phyloP scores from a whole-genome alignment of 208 protist genomes.

The Novymonas esmeraldas region DNA sequence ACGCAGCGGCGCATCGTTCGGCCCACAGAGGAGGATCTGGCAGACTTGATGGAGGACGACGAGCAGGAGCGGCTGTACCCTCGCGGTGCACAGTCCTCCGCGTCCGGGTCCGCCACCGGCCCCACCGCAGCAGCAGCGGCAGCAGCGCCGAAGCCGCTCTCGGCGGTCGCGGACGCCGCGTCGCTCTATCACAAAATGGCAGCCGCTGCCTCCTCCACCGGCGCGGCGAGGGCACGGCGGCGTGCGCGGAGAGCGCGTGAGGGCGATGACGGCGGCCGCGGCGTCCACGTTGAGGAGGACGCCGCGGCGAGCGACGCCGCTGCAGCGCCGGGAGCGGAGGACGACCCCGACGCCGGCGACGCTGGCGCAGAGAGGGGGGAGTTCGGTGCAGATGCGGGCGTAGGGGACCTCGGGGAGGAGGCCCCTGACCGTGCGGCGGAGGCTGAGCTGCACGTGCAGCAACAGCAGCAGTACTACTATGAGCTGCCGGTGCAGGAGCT shows the following conservation, averaged over 20 bases:
- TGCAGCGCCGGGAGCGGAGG: neutral
- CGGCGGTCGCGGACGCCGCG: slow-evolving; percentile 10
- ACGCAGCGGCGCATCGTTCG: slow-evolving; percentile 26
- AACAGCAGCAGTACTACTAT: slow-evolving; percentile 29
- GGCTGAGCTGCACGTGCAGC: neutral
- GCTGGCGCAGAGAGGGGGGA: neutral
- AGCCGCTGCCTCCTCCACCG: neutral
- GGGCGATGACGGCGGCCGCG: neutral
- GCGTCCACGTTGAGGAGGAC: neutral
- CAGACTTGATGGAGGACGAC: slow-evolving; percentile 29
- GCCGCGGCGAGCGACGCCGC: too few species aligned
- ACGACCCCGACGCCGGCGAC: neutral
- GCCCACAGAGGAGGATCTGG: slow-evolving; percentile 26
- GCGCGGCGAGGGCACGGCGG: neutral
- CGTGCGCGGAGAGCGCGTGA: neutral
- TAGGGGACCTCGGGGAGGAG: neutral
- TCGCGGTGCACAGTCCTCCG: neutral
- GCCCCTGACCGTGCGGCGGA: neutral
- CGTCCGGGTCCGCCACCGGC: neutral
- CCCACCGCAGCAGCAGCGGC: neutral
- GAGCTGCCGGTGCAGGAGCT: slow-evolving; percentile 35
- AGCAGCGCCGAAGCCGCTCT: neutral
- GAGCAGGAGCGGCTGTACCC: neutral
- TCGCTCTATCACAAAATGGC: slow-evolving; percentile 10
- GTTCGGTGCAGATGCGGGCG: neutral